Base-by-base conservation (phyloP, 805 yeast genomes). In the Teunomyces gatunensis region DNA sequence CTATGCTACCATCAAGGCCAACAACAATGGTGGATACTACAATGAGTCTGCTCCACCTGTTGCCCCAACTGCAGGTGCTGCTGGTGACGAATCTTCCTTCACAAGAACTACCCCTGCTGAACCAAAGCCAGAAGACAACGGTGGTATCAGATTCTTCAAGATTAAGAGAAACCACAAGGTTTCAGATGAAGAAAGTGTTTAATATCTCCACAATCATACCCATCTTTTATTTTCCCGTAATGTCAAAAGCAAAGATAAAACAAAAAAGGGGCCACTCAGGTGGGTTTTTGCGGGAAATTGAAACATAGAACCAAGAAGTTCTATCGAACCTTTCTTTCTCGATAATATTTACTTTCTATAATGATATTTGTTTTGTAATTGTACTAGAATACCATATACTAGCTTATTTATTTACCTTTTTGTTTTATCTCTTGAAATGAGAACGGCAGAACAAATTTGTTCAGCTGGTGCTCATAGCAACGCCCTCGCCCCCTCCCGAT, bases 111-210 rank as follows among this genome's bases (percentile, higher is more conserved):
- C 62, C 15, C 68, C 67, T 15, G 56, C 57, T 12, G 61, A 55
- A 37, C 30, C 49, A 6, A 69, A 64, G 54, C 63, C 61, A 49
- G 69, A 73, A 47, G 79, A 77, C 48, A 73, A 77, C 52, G 56
- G 63, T 39, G 91, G 91, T 41, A 85, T 86, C 59, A 83, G 87
- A 67, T 86, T 85, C 68, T 86, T 85, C 75, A 85, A 83, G 59
- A 83, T 86, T 52, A 83, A 84, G 70, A 83, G 77, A 68, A 70
- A 71, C 60, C 68, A 67, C 49, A 73, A 72, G 63, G 60, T 63
- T 32, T 60, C 69, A 33, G 78, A 73, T 48, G 77, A 71, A 41
- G 77, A 73, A 57, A 69, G 75, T 52, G 75, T 71, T 48, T 73
- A 67, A 54, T 21, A 3, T 10, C 34, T 32, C 9, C 4, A 13